Conservation (phyloP, 2,329 filamentous ascomycete genomes). For the Hypoxylon sp. region DNA sequence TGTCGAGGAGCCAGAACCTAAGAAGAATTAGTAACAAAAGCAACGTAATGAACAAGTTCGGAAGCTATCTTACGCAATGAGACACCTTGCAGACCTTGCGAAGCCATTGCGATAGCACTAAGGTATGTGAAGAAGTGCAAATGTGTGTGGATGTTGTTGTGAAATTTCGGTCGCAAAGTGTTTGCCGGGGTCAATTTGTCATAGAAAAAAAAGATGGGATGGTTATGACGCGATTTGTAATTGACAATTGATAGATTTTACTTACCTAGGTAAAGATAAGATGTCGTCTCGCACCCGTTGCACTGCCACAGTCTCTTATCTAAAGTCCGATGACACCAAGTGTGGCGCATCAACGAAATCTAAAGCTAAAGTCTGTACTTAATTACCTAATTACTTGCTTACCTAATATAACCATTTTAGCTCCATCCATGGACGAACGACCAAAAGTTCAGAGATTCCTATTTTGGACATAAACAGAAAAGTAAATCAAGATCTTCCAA, state of each 20-base stretch:
- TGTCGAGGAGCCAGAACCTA: slow-evolving; percentile 51
- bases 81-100: slow-evolving; percentile 44
- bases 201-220: slow-evolving; percentile 32
- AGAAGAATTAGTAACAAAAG: slow-evolving; percentile 34
- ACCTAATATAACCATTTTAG: slow-evolving; percentile 9
- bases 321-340: slow-evolving; percentile 18
- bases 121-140: neutral
- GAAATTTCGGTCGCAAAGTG: slow-evolving; percentile 25
- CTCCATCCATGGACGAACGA: slow-evolving; percentile 2
- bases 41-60: neutral
- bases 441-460: slow-evolving; percentile 43
- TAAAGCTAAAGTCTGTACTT: neutral
- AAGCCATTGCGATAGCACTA: slow-evolving; percentile 36
- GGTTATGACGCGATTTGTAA: slow-evolving; percentile 47
- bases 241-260: slow-evolving; percentile 17
- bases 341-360: slow-evolving; percentile 13
- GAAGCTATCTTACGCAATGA: slow-evolving; percentile 46
- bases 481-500: slow-evolving; percentile 16
- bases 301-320: slow-evolving; percentile 24
- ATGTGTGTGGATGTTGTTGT: slow-evolving; percentile 6
- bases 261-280: slow-evolving; percentile 31
- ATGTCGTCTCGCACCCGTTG: neutral
- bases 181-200: slow-evolving; percentile 10
- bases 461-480: slow-evolving; percentile 32
- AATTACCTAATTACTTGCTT: slow-evolving; percentile 11